These are phyloP conservation scores for Eruca vesicaria DNA, from an alignment of 441 rosid species.

Conservation along the genomic window DNA sequence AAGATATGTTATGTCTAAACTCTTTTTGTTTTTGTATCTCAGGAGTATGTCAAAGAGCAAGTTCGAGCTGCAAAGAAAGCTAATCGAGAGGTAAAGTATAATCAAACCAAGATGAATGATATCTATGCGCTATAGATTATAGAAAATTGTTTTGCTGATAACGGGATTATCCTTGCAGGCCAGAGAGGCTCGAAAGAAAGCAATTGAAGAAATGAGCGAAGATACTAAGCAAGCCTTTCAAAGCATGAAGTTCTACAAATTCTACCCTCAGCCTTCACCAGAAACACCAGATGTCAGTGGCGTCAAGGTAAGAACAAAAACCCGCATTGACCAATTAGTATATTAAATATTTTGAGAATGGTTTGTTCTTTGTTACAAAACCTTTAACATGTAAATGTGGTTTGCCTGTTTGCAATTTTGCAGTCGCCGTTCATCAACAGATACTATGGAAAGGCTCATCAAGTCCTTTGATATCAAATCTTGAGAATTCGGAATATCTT, in stretches of 20 bases:
- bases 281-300: constrained; percentile 73
- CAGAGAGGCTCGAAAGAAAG: constrained; percentile 44
- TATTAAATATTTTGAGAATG: background rate
- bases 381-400: background rate
- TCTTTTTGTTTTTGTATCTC: constrained; percentile 3
- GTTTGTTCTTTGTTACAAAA: background rate
- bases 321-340: background rate
- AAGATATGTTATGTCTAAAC: constrained; percentile 1
- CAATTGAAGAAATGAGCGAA: constrained; percentile 68
- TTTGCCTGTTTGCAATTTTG: background rate
- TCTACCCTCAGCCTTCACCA: constrained; percentile 71
- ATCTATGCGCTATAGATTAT: background rate
- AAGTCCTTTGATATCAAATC: constrained; percentile 13
- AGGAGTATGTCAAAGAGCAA: constrained; percentile 82
- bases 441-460: constrained; percentile 30
- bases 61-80: constrained; percentile 88
- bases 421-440: constrained; percentile 32
- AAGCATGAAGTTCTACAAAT: constrained; percentile 76
- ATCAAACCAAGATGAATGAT: background rate
- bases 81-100: constrained; percentile 63
- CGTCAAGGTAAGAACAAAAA: constrained; percentile 40
- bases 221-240: constrained; percentile 59
- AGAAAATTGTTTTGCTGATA: background rate
- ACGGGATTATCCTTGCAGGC: background rate
- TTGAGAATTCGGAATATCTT: constrained; percentile 12